Percentiles rank a stretch among this genome's conserved stretches.
Conservation (phyloP, 2,329 filamentous ascomycete genomes). For the Endoconidiophora laricicola region DNA sequence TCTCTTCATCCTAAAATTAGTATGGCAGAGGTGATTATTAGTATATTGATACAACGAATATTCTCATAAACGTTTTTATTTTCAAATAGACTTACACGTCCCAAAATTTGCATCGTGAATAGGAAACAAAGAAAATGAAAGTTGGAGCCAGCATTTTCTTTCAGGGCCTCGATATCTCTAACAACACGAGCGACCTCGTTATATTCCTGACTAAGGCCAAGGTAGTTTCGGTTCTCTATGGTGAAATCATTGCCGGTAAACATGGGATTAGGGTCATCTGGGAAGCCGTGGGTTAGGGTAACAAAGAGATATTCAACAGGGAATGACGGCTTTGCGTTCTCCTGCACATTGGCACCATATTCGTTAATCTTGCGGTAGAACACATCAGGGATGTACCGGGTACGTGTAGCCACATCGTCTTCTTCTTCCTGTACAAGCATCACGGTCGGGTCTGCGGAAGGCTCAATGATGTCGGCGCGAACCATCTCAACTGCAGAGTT, state of each 20-base stretch:
- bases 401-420: conserved; percentile 36
- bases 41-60: neutral
- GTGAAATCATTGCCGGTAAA: conserved; percentile 66
- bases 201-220: conserved; percentile 75
- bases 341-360: conserved; percentile 88
- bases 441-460: conserved; percentile 77
- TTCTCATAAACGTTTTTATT: neutral
- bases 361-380: conserved; percentile 95
- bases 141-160: conserved; percentile 61
- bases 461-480: conserved; percentile 81
- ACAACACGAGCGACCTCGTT: conserved; percentile 38
- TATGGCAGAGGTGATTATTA: neutral
- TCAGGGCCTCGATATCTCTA: conserved; percentile 31
- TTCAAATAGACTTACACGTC: conserved; percentile 43
- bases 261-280: conserved; percentile 56
- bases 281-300: conserved; percentile 92
- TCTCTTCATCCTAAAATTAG: conserved; percentile 60
- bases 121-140: conserved; percentile 91
- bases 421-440: conserved; percentile 93
- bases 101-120: conserved; percentile 62
- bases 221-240: conserved; percentile 75
- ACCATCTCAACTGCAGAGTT: conserved; percentile 97
- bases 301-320: conserved; percentile 93
- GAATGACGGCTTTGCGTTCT: conserved; percentile 92
- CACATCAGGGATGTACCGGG: conserved; percentile 89